Conservation (phyloP, 352 stramenopile species). For the Phytopythium aichiense region DNA sequence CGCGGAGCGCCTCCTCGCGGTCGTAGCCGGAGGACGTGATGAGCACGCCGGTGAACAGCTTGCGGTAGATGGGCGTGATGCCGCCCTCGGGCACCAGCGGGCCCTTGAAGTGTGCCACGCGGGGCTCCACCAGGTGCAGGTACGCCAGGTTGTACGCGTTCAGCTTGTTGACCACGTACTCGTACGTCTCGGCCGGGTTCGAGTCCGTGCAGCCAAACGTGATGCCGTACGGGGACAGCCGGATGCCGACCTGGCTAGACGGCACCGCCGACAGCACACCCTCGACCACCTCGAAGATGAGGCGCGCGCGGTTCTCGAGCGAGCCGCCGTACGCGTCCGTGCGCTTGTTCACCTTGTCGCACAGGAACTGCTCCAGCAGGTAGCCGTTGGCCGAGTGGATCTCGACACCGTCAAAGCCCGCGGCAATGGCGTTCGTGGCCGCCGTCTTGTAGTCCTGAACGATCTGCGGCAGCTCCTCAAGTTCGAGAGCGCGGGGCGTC, state of each 20-base stretch:
- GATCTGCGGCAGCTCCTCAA: slow-evolving; percentile 59
- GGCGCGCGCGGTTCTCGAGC: slow-evolving; percentile 68
- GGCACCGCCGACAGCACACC: slow-evolving; percentile 27
- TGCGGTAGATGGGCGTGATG: slow-evolving; percentile 37
- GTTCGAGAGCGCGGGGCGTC: slow-evolving; percentile 56
- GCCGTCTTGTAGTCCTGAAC: slow-evolving; percentile 23
- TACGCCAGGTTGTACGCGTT: slow-evolving; percentile 44
- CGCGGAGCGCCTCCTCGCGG: slow-evolving; percentile 22
- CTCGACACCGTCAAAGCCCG: slow-evolving; percentile 89
- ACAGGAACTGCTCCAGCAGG: slow-evolving; percentile 85
- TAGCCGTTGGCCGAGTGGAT: slow-evolving; percentile 90
- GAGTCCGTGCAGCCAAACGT: slow-evolving; percentile 37
- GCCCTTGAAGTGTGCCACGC: slow-evolving; percentile 21
- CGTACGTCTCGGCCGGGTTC: slow-evolving; percentile 32
- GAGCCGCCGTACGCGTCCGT: slow-evolving; percentile 48
- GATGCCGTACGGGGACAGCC: slow-evolving; percentile 27
- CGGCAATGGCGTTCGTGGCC: slow-evolving; percentile 12
- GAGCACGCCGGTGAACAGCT: slow-evolving; percentile 45
- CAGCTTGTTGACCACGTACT: slow-evolving; percentile 32
- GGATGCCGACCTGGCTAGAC: slow-evolving; percentile 30
- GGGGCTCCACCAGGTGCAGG: slow-evolving; percentile 48
- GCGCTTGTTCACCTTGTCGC: slow-evolving; percentile 20
- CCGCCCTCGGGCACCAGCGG: slow-evolving; percentile 29
- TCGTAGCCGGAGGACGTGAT: slow-evolving; percentile 45
- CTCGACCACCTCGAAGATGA: slow-evolving; percentile 69